Evolutionary conservation across 768 basidiomycete genomes (phyloP).

Genomic region (Trametes cubensis): DNA sequence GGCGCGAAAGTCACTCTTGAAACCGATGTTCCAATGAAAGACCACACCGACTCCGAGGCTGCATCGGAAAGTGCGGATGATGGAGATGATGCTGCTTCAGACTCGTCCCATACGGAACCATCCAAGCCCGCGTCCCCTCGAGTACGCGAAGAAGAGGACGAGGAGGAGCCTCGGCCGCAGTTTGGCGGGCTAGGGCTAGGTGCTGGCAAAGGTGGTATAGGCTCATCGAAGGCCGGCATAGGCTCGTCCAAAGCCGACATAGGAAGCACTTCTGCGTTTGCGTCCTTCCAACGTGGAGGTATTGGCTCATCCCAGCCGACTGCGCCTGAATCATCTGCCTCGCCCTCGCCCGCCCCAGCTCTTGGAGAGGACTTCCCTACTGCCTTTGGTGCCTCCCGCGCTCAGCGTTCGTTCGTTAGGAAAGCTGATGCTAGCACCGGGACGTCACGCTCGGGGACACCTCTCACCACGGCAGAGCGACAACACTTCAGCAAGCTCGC

Average conservation of each 20-base stretch:
- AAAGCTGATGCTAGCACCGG: slow-evolving; percentile 39
- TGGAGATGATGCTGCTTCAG: slow-evolving; percentile 41
- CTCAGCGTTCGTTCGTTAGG: slow-evolving; percentile 60
- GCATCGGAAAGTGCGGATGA: slow-evolving; percentile 37
- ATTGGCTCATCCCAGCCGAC: slow-evolving; percentile 39
- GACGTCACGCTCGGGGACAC: slow-evolving; percentile 39
- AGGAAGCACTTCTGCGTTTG: slow-evolving; percentile 37
- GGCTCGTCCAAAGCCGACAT: slow-evolving; percentile 41
- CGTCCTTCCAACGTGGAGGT: slow-evolving; percentile 31
- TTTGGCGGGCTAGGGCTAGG: slow-evolving; percentile 51
- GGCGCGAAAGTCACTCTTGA: slow-evolving; percentile 43
- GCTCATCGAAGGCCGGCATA: slow-evolving; percentile 48
- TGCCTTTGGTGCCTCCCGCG: slow-evolving; percentile 43
- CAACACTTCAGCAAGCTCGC: slow-evolving; percentile 83
- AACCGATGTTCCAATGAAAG: slow-evolving; percentile 43
- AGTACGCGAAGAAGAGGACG: slow-evolving; percentile 54
- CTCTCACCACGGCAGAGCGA: slow-evolving; percentile 66
- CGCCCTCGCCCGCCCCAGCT: slow-evolving; percentile 50
- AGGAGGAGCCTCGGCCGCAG: slow-evolving; percentile 42
- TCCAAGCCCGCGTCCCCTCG: slow-evolving; percentile 60
- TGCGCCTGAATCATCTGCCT: slow-evolving; percentile 38
- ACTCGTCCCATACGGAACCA: slow-evolving; percentile 48
- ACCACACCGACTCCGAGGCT: slow-evolving; percentile 31
- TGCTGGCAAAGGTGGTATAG: slow-evolving; percentile 31
- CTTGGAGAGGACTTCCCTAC: slow-evolving; percentile 41